These are phyloP conservation scores for Cardiospermum halicacabum DNA, from an alignment of 345 rosid genomes.

Conservation along the genomic window DNA sequence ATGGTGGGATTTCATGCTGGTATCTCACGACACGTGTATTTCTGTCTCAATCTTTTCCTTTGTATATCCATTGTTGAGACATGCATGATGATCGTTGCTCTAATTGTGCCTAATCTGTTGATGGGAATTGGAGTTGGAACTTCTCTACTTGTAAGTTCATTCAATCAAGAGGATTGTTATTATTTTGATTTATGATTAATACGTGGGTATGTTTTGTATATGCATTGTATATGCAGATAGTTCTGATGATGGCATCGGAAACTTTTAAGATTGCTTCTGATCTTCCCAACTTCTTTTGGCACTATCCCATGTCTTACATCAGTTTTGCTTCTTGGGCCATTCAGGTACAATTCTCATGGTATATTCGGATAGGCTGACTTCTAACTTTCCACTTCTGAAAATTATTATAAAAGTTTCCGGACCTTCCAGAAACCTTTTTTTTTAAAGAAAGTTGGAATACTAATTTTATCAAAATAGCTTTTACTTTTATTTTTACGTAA, in stretches of 20 bases:
- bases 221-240: conserved; percentile 21
- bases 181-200: not conserved
- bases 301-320: conserved; percentile 35
- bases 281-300: conserved; percentile 45
- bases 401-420: too few species aligned
- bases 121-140: conserved; percentile 30
- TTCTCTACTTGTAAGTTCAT: conserved; percentile 20
- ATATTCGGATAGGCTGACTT: too few species aligned
- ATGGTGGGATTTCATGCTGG: conserved; percentile 41
- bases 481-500: too few species aligned
- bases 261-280: conserved; percentile 20
- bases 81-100: conserved; percentile 18
- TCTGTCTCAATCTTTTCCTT: conserved; percentile 29
- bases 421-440: too few species aligned
- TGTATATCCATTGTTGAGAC: conserved; percentile 28
- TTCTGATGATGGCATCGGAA: conserved; percentile 30
- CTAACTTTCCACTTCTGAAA: too few species aligned
- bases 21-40: conserved; percentile 19
- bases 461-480: too few species aligned
- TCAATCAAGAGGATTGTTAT: too few species aligned
- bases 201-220: not conserved
- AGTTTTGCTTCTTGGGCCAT: conserved; percentile 38
- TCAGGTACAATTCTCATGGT: conserved; percentile 27
- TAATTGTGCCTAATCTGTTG: conserved; percentile 26
- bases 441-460: too few species aligned